A percentile compares a stretch with the other conserved stretches of the same genome.
These are phyloP conservation scores for Cornus suecica DNA, from an alignment of 148 eudicot genomes.

Conservation along the genomic window DNA sequence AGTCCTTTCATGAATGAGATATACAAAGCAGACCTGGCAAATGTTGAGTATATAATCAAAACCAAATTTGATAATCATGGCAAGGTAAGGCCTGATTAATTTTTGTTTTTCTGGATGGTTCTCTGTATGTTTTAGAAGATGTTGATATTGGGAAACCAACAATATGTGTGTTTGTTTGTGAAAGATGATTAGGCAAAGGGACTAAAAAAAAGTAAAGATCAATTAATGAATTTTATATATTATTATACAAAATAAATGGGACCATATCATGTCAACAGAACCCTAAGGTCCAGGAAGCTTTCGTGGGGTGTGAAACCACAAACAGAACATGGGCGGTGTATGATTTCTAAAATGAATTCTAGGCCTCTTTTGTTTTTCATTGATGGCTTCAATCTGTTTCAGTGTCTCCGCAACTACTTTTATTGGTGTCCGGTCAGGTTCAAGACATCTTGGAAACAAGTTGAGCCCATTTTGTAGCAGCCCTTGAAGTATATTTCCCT, in stretches of 20 bases:
- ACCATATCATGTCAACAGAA: too few relatives aligned
- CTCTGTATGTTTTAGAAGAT: background rate
- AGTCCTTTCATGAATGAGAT: slow-evolving; percentile 51
- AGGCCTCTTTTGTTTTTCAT: slow-evolving; percentile 37
- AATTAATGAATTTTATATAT: too few relatives aligned
- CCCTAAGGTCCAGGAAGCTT: too few relatives aligned
- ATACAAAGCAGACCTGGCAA: slow-evolving; percentile 64
- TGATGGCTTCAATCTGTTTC: slow-evolving; percentile 30
- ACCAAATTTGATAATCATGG: slow-evolving; percentile 56
- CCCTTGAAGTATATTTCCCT: slow-evolving; percentile 66
- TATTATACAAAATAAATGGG: too few relatives aligned
- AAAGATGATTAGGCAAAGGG: too few relatives aligned
- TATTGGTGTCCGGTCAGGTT: slow-evolving; percentile 72
- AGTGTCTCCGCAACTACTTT: slow-evolving; percentile 58
- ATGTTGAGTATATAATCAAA: slow-evolving; percentile 64
- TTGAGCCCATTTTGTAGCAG: slow-evolving; percentile 52
- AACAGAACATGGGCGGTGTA: too few relatives aligned
- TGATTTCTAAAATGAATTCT: slow-evolving; percentile 24
- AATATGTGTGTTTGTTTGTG: background rate
- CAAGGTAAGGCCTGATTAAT: slow-evolving; percentile 35
- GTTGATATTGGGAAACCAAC: background rate
- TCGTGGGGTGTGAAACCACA: too few relatives aligned
- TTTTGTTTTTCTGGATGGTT: background rate
- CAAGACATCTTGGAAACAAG: slow-evolving; percentile 65
- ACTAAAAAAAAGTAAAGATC: too few relatives aligned